Conservation (phyloP, 176 grass and related monocot species). For the Lolium rigidum region DNA sequence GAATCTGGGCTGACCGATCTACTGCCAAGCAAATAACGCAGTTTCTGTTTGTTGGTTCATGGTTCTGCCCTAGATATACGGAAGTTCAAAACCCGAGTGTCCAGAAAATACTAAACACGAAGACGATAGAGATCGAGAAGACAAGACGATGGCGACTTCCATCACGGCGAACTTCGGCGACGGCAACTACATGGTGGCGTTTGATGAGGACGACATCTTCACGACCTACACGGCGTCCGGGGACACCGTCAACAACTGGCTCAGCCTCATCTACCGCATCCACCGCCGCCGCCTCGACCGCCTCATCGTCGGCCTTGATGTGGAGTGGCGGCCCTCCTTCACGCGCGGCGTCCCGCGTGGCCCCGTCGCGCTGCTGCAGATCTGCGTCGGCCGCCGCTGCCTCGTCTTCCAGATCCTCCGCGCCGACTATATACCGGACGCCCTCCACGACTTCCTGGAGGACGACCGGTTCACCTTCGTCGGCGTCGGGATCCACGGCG, state of each 20-base stretch:
- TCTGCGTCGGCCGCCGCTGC: conserved; percentile 56
- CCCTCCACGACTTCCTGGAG: conserved; percentile 27
- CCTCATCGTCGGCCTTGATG: conserved; percentile 50
- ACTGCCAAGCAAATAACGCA: too few species aligned
- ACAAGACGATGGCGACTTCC: conserved; percentile 2
- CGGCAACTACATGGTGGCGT: neutral
- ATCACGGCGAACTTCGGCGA: neutral
- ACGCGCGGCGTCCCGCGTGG: neutral
- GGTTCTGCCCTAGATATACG: neutral
- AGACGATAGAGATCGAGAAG: neutral
- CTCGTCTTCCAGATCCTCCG: conserved; percentile 64
- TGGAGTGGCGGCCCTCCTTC: conserved; percentile 49
- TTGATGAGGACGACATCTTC: neutral
- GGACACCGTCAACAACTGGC: neutral
- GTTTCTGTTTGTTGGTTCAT: too few species aligned
- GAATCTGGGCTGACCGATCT: too few species aligned
- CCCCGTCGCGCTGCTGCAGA: conserved; percentile 56
- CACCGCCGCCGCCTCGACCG: conserved; percentile 27
- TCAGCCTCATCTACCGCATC: conserved; percentile 13
- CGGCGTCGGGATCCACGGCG: conserved; percentile 38
- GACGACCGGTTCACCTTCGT: conserved; percentile 50
- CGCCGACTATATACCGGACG: conserved; percentile 44
- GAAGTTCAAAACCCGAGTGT: neutral
- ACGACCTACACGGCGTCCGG: conserved; percentile 37
- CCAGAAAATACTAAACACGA: neutral